Conservation (phyloP, 2,329 filamentous ascomycete genomes). For the Fusarium sp. region DNA sequence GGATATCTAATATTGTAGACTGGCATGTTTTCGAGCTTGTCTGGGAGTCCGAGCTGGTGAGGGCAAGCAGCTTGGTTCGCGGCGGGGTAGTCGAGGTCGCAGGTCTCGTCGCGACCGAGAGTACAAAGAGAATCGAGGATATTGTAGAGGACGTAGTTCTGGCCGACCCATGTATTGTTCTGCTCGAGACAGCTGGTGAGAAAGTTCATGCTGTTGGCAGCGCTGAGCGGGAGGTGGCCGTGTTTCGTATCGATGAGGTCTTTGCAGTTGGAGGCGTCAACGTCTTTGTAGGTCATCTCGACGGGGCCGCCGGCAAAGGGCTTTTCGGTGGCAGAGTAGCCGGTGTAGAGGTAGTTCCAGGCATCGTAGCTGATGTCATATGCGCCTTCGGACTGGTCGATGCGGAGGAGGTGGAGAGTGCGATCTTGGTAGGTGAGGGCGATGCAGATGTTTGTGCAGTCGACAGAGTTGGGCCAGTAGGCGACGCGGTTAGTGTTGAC, state of each 20-base stretch:
- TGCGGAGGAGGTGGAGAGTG: conserved; percentile 66
- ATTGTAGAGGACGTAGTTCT: conserved; percentile 62
- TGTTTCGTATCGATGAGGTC: conserved; percentile 58
- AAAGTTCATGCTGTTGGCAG: conserved; percentile 65
- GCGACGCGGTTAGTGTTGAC: conserved; percentile 69
- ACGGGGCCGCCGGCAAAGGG: conserved; percentile 60
- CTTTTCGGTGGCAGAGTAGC: conserved; percentile 56
- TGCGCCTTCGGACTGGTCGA: conserved; percentile 67
- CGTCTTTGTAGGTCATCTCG: conserved; percentile 58
- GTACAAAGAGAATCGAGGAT: conserved; percentile 61
- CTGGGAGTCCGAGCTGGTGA: conserved; percentile 53
- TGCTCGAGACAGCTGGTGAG: conserved; percentile 57
- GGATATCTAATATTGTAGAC: conserved; percentile 62
- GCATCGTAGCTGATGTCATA: conserved; percentile 71
- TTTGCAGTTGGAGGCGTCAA: conserved; percentile 57
- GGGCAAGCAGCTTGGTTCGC: conserved; percentile 58
- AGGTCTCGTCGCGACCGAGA: conserved; percentile 58
- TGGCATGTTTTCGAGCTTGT: conserved; percentile 48
- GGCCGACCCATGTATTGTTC: conserved; percentile 57
- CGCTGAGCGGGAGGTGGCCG: conserved; percentile 55
- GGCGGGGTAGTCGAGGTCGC: conserved; percentile 55
- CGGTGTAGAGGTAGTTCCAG: conserved; percentile 68
- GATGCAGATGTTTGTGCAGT: conserved; percentile 68
- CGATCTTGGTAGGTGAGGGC: conserved; percentile 61
- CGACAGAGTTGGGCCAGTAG: conserved; percentile 67